Evolutionary conservation across 2,329 filamentous ascomycete species (phyloP), one percentile per base, ranked within the genome.

Genomic region (Colletotrichum orbiculare): DNA sequence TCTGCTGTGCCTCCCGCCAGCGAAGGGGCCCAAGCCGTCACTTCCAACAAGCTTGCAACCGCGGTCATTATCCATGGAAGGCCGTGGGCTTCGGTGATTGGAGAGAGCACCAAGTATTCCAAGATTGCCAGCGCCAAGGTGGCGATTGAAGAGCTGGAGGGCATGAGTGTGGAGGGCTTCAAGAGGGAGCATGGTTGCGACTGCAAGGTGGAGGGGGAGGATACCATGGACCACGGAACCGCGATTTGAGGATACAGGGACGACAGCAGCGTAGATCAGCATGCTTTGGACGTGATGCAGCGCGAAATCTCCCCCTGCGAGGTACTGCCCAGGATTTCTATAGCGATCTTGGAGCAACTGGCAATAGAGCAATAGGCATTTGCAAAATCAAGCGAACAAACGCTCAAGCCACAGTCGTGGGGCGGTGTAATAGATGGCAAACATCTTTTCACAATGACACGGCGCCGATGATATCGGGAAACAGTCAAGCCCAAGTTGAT

Each of bases 31-130:
- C 71, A 71, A 13, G 76, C 75, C 11, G 42, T 82, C 12, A 78
- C 73, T 25, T 25, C 25, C 25, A 25, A 25, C 25, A 25, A 25
- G 25, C 25, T 25, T 25, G 25, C 25, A 5, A 25, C 90, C 7
- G 93, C 87, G 33, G 83, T 97, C 8, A 83, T 96, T 73, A 84
- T 97, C 12, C 95, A 98, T 73, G 85, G 88, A 11, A 46, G 15
- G 75, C 83, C 46, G 85, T 94, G 9, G 76, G 92, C n/a, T 86
- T 88, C 2, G 82, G 88, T 67, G 86, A 80, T 82, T 41, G 87
- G 87, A 1, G 86, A 83, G 69, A 93, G 89, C 54, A 85, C 86
- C 0, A 83, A 91, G 50, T 91, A 94, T 76, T 93, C 92, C 0
- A 94, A 94, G 77, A 76, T 91, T 5, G 82, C 82, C 11, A 90